phyloP scores from a whole-genome alignment of 768 basidiomycete genomes.

The Termitomyces sp. region DNA sequence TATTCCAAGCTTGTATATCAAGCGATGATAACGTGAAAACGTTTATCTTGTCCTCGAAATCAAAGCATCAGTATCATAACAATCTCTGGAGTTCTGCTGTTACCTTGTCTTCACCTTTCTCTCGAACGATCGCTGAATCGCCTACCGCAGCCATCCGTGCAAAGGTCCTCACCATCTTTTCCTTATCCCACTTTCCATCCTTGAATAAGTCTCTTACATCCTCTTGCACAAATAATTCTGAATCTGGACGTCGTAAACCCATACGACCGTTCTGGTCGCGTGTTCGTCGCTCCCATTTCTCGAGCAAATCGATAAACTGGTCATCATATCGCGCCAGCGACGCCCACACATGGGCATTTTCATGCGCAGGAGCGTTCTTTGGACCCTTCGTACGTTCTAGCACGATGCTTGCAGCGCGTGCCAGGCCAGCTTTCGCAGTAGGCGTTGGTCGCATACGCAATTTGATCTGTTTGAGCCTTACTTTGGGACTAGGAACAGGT shows the following conservation, averaged over 20 bases:
- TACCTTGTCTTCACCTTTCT: slow-evolving; percentile 27
- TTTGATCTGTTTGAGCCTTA: slow-evolving; percentile 50
- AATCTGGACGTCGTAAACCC: slow-evolving; percentile 27
- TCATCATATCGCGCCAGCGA: slow-evolving; percentile 83
- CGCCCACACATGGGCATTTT: slow-evolving; percentile 49
- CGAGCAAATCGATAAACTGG: slow-evolving; percentile 53
- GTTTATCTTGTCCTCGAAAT: slow-evolving; percentile 28
- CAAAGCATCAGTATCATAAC: background rate
- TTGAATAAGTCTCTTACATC: slow-evolving; percentile 38
- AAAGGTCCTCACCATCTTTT: slow-evolving; percentile 77
- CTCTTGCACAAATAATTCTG: slow-evolving; percentile 30
- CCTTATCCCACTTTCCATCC: slow-evolving; percentile 59
- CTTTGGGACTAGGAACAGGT: slow-evolving; percentile 30
- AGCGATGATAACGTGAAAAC: slow-evolving; percentile 43
- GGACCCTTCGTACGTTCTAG: slow-evolving; percentile 40
- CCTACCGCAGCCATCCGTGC: slow-evolving; percentile 48
- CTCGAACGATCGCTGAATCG: slow-evolving; percentile 21
- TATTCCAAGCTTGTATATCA: slow-evolving; percentile 36
- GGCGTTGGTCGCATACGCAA: slow-evolving; percentile 57
- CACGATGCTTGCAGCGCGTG: slow-evolving; percentile 51
- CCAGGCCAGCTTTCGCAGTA: slow-evolving; percentile 41
- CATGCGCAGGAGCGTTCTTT: slow-evolving; percentile 18
- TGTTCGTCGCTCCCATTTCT: slow-evolving; percentile 55
- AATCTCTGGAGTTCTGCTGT: background rate
- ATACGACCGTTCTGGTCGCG: slow-evolving; percentile 31